Conservation (phyloP, 176 grass and related monocot genomes). For the Phoenix roebelenii region DNA sequence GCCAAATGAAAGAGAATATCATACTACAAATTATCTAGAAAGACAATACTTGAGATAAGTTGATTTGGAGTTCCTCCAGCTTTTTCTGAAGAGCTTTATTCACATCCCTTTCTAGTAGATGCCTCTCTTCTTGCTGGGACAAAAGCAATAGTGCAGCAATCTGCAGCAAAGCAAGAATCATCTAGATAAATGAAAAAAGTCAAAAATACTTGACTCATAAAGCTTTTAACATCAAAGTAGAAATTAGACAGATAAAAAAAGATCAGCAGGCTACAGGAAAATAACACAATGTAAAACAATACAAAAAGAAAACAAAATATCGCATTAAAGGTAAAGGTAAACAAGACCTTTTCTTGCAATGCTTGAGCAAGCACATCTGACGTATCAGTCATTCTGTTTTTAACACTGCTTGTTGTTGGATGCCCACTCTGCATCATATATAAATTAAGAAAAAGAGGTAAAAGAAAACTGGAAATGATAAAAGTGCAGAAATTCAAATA, state of each 20-base stretch:
- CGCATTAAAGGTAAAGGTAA: neutral
- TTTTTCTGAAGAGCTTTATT: constrained; percentile 50
- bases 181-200: constrained; percentile 17
- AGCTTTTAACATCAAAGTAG: too few relatives aligned
- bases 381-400: constrained; percentile 21
- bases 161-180: constrained; percentile 34
- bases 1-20: too few relatives aligned
- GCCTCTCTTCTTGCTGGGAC: constrained; percentile 93
- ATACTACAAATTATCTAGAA: too few relatives aligned
- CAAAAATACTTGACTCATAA: neutral
- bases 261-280: too few relatives aligned
- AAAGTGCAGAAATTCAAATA: neutral
- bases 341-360: constrained; percentile 75
- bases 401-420: constrained; percentile 19
- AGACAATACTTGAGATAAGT: constrained; percentile 67
- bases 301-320: constrained; percentile 4
- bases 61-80: constrained; percentile 71
- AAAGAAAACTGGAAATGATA: constrained; percentile 9
- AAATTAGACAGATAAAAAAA: too few relatives aligned
- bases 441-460: constrained; percentile 25
- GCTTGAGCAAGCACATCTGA: constrained; percentile 75
- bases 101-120: constrained; percentile 68
- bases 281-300: neutral
- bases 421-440: constrained; percentile 23
- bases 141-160: constrained; percentile 77